Evolutionary conservation across 2,329 filamentous ascomycete genomes (phyloP).

Genomic region (Fusarium oligoseptatum): DNA sequence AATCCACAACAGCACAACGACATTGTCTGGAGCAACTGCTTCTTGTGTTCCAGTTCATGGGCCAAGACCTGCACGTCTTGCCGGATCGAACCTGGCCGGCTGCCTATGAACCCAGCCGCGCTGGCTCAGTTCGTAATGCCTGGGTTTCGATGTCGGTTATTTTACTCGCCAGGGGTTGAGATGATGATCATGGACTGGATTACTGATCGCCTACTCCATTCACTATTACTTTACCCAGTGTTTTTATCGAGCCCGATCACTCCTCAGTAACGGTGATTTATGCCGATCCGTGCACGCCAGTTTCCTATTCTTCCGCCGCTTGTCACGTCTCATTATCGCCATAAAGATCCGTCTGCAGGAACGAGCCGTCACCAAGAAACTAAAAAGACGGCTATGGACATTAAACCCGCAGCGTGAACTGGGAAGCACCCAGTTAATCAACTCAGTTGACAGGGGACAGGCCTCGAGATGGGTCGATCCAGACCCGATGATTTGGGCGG

Average conservation of each 20-base stretch:
- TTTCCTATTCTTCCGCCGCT: background rate
- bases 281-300: background rate
- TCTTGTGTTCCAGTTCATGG: background rate
- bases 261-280: background rate
- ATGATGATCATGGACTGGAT: background rate
- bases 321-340: background rate
- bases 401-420: conserved; percentile 15
- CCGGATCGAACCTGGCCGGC: conserved; percentile 11
- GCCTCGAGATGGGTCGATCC: conserved; percentile 16
- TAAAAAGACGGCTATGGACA: conserved; percentile 10
- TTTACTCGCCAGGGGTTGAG: background rate
- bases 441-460: conserved; percentile 3
- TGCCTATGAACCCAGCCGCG: background rate
- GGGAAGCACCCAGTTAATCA: conserved; percentile 10
- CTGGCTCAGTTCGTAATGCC: background rate
- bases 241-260: background rate
- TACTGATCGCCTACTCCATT: background rate
- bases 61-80: conserved; percentile 13
- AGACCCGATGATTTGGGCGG: conserved; percentile 32
- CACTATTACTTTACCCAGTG: background rate
- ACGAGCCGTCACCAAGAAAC: conserved; percentile 6
- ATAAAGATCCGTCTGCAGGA: conserved; percentile 17
- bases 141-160: background rate
- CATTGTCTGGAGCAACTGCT: background rate
- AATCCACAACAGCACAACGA: conserved; percentile 1